A percentile compares a stretch with the other conserved stretches of the same genome.
Conservation (phyloP, 2,329 filamentous ascomycete genomes). For the Microthyrium microscopicum region DNA sequence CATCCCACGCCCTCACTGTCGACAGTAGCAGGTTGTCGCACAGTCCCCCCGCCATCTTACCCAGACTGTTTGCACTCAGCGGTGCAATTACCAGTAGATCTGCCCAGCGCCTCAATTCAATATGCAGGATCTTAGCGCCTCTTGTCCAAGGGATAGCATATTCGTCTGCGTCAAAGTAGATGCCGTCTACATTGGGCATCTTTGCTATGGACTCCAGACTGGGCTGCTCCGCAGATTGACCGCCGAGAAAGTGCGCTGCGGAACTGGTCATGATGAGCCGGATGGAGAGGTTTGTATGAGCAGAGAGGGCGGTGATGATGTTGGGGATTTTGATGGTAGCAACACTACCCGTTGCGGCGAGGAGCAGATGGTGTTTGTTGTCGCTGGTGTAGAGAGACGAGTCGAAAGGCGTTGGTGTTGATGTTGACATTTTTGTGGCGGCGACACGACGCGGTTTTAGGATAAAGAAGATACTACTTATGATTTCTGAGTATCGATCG, state of each 20-base stretch:
- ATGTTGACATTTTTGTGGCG: too few relatives aligned
- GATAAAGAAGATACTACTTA: too few relatives aligned
- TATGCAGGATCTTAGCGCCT: conserved; percentile 71
- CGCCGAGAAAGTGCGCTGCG: conserved; percentile 58
- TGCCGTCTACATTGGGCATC: conserved; percentile 57
- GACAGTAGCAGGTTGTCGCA: conserved; percentile 58
- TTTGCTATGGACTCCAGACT: conserved; percentile 39
- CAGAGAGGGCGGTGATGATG: conserved; percentile 36
- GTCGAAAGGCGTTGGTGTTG: conserved; percentile 1
- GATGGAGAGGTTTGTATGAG: conserved; percentile 46
- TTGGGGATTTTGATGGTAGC: conserved; percentile 62
- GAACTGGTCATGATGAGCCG: conserved; percentile 67
- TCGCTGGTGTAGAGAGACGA: conserved; percentile 22
- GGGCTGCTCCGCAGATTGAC: conserved; percentile 65
- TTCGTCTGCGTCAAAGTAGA: conserved; percentile 76
- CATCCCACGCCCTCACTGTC: conserved; percentile 79
- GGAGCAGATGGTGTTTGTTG: conserved; percentile 42
- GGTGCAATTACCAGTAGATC: conserved; percentile 68
- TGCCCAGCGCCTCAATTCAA: conserved; percentile 72
- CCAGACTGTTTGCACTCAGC: conserved; percentile 68
- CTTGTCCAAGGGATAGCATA: conserved; percentile 67
- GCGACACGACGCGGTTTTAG: too few relatives aligned
- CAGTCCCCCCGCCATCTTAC: conserved; percentile 65
- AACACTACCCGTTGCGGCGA: conserved; percentile 57
- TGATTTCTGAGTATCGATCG: too few relatives aligned